Percentiles rank a stretch among this genome's conserved stretches.
phyloP scores from a whole-genome alignment of 2,329 filamentous ascomycete genomes.

The Emergomyces africanus region DNA sequence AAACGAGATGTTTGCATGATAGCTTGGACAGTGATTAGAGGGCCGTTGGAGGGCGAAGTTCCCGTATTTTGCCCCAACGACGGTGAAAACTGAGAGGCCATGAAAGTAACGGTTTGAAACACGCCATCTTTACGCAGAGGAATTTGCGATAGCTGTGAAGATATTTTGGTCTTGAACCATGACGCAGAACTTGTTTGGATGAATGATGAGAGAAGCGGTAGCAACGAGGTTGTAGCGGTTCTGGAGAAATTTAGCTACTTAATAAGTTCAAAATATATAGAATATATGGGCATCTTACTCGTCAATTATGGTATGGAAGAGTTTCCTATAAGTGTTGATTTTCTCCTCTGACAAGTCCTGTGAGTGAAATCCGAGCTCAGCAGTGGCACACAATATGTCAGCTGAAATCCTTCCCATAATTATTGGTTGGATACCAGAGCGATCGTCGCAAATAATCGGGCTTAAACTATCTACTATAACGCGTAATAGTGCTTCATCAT shows the following conservation, averaged over 20 bases:
- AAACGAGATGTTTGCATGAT: slow-evolving; percentile 33
- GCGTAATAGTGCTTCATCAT: slow-evolving; percentile 20
- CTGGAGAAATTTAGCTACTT: slow-evolving; percentile 11
- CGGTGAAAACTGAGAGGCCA: slow-evolving; percentile 30
- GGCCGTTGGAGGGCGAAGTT: slow-evolving; percentile 19
- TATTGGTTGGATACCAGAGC: slow-evolving; percentile 26
- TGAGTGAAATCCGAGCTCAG: slow-evolving; percentile 29
- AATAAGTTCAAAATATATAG: not conserved
- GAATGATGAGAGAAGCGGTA: slow-evolving; percentile 26
- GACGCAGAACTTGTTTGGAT: slow-evolving; percentile 22
- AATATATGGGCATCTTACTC: slow-evolving; percentile 16
- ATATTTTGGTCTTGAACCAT: slow-evolving; percentile 29
- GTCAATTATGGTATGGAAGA: slow-evolving; percentile 21
- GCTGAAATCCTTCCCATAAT: slow-evolving; percentile 28
- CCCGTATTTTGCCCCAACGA: slow-evolving; percentile 24
- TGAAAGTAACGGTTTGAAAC: slow-evolving; percentile 29
- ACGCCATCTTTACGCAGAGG: slow-evolving; percentile 30
- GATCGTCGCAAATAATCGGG: slow-evolving; percentile 20
- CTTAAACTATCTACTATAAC: slow-evolving; percentile 19
- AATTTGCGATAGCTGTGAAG: slow-evolving; percentile 24
- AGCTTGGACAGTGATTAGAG: slow-evolving; percentile 30
- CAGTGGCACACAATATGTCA: slow-evolving; percentile 27
- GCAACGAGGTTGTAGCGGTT: slow-evolving; percentile 23
- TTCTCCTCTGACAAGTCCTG: slow-evolving; percentile 9
- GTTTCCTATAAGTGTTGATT: slow-evolving; percentile 11